Evolutionary conservation across 148 eudicot species (phyloP), one percentile per base, ranked within the genome.

Genomic region (Chenopodium album): DNA sequence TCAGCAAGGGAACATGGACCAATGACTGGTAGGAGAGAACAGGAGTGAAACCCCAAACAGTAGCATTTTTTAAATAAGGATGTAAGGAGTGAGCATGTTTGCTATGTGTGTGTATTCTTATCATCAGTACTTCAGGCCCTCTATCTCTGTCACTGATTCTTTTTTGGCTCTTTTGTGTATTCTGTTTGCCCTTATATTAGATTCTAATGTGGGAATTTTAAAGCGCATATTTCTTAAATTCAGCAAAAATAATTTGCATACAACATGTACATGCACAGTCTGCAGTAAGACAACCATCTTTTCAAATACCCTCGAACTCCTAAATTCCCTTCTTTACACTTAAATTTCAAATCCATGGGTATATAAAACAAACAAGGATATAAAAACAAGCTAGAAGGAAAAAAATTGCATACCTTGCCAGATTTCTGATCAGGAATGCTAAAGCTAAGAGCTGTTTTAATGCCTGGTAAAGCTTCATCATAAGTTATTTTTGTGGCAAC

Each of bases 381-480:
- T 26, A 28, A 9, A 32, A 32, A 50, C 44, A 79, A 75, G 85
- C 82, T 66, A 62, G 32, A 48, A 79, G 26, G 22, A 23, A 44
- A 73, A 28, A 56, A 68, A 44, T 20, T 59, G 85, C 86, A 79
- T 28, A 94, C 98, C 95, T 92, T 94, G 87, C 98, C 93, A 75
- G 98, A 94, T 83, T 89, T 94, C 83, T 92, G 88, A 80, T 94
- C 96, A 71, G 98, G 98, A 85, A 94, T 88, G 84, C 87, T 89
- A 83, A 92, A 92, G 91, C 96, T 92, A 76, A 93, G 82, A 82
- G 92, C 89, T 81, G 92, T 88, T 85, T 89, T 95, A 75, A 89
- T 88, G 26, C 90, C 91, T 7, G 91, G 87, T 82, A 93, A 80
- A 66, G 88, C 82, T 82, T 95, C 90, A 74, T 86, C 85, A 62